Conservation (phyloP, 106 monocot genomes). For the Dendrobium huoshanense region DNA sequence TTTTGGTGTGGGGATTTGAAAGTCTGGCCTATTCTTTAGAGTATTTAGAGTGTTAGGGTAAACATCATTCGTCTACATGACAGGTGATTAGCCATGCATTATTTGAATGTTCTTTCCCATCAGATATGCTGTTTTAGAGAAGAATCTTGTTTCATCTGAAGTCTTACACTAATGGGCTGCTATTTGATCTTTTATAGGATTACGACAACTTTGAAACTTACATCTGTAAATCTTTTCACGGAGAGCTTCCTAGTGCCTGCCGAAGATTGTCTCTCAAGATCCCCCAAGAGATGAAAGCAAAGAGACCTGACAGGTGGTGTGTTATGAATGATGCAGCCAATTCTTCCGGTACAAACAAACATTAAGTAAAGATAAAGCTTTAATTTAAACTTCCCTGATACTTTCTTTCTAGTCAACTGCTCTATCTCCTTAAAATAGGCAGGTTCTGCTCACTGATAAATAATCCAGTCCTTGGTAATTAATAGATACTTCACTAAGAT, state of each 20-base stretch:
- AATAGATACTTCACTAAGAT: neutral
- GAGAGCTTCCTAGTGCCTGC: slow-evolving; percentile 43
- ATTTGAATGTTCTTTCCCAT: too few species aligned
- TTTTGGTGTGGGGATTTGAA: too few species aligned
- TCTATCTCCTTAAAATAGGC: neutral
- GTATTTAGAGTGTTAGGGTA: too few species aligned
- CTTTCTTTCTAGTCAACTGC: neutral
- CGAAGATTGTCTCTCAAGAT: slow-evolving; percentile 11
- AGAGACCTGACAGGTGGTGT: slow-evolving; percentile 15
- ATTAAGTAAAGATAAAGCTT: neutral
- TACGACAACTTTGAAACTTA: slow-evolving; percentile 53
- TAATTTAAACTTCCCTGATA: neutral
- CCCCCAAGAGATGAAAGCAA: slow-evolving; percentile 8
- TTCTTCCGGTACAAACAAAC: neutral
- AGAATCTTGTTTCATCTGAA: neutral
- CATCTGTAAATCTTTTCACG: slow-evolving; percentile 55
- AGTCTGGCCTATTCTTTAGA: too few species aligned
- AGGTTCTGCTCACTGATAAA: neutral
- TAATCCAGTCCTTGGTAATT: neutral
- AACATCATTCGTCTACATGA: too few species aligned
- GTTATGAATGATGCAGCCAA: neutral
- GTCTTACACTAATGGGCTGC: neutral
- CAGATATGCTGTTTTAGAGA: too few species aligned
- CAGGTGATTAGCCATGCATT: too few species aligned
- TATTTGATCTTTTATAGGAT: slow-evolving; percentile 25